Percentiles rank a stretch among this genome's conserved stretches.
Evolutionary conservation across 1,139 yeast genomes (phyloP).

Genomic region (Suhomyces kunorum): DNA sequence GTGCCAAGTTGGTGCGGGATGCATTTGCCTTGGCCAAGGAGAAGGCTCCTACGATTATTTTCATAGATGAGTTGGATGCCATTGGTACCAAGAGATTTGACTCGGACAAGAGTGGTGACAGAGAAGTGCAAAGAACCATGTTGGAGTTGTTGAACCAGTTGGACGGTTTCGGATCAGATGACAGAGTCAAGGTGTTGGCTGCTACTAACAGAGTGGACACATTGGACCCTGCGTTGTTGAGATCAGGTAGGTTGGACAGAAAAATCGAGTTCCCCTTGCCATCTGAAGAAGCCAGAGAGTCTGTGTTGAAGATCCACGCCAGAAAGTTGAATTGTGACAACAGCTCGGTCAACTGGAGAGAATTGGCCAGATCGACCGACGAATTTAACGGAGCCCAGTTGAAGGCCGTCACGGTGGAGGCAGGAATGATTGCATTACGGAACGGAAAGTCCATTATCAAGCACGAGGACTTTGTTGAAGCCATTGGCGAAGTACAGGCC

Average conservation of each 20-base stretch:
- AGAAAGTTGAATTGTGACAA: slow-evolving; percentile 95
- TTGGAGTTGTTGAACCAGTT: slow-evolving; percentile 93
- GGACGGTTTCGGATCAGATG: slow-evolving; percentile 98
- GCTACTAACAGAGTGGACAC: slow-evolving; percentile 99
- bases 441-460: slow-evolving; percentile 89
- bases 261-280: slow-evolving; percentile 98
- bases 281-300: slow-evolving; percentile 94
- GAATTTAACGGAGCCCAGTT: slow-evolving; percentile 98
- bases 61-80: slow-evolving; percentile 97
- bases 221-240: slow-evolving; percentile 91
- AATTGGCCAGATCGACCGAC: slow-evolving; percentile 94
- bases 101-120: slow-evolving; percentile 95
- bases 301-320: slow-evolving; percentile 93
- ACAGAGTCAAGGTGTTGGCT: slow-evolving; percentile 93
- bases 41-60: slow-evolving; percentile 96
- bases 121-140: slow-evolving; percentile 99
- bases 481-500: slow-evolving; percentile 97
- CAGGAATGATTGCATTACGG: slow-evolving; percentile 98
- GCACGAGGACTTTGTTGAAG: slow-evolving; percentile 98
- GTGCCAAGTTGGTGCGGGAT: slow-evolving; percentile 96
- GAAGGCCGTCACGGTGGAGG: slow-evolving; percentile 98
- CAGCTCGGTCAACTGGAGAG: slow-evolving; percentile 90
- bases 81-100: slow-evolving; percentile 98
- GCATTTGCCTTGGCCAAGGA: slow-evolving; percentile 99
- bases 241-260: slow-evolving; percentile 97